Base-by-base conservation (phyloP, 2,329 filamentous ascomycete genomes). In the Canariomyces notabilis region DNA sequence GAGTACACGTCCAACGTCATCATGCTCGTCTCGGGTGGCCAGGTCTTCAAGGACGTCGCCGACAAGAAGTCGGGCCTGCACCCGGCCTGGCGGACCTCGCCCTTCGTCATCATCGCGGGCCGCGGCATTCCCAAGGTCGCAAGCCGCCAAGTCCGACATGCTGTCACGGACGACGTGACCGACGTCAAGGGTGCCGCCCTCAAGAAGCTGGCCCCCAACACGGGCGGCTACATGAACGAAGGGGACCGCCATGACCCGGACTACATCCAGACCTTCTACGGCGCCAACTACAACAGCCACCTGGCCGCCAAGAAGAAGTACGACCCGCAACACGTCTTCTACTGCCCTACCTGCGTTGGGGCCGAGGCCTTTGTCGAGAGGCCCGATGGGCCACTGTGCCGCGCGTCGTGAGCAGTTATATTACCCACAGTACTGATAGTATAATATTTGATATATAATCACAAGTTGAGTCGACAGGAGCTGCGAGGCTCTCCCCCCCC, bases 181-280 rank as follows among this genome's bases (percentile, higher is more conserved):
- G 6, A 47, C 18, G 44, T 50, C 37, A 46, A 43, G 32, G 48
- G 48, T 1, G 44, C 40, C 5, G 48, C 48, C 9, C 33, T 44
- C 6, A 44, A 47, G 44, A 38, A 41, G 26, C 44, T 50, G 1
- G 44, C 48, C 19, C 48, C 44, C 12, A 14, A 44, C 6, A 50
- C 48, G 9, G 48, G 44, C 2, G 44, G 44, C 19, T 70, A 66
- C 42, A 49, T 58, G 22, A 65, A 62, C 41, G 63, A 66, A 44
- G 62, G 59, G 2, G 59, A 64, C 23, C 50, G 63, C 16, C 57
- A 57, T 48, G 61, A 65, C 39, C 60, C 60, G 1, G 54, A 63
- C 15, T 65, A 62, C 40, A 53, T 48, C 6, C 38, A 61, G 42
- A 48, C 56, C 1, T 66, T 65, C 43, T 66, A 57, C 33, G 64